These are phyloP conservation scores for Nemania sp. DNA, from an alignment of 2,329 filamentous ascomycete species.

Conservation along the genomic window DNA sequence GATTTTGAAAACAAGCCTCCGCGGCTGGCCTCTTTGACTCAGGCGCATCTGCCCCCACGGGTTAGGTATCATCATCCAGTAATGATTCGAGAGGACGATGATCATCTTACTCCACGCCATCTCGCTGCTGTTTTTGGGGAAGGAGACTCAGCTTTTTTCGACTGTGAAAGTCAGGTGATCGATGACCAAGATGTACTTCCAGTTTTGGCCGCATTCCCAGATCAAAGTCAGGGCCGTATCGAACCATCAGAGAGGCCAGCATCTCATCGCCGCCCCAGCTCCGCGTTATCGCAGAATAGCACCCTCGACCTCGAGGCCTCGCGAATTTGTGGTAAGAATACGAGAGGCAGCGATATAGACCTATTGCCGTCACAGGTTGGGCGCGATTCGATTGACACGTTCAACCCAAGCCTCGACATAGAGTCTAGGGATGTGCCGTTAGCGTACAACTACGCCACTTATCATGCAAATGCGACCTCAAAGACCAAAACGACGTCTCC, in stretches of 20 bases:
- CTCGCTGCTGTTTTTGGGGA: slow-evolving; percentile 44
- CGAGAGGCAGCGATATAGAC: slow-evolving; percentile 49
- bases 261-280: slow-evolving; percentile 29
- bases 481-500: slow-evolving; percentile 47
- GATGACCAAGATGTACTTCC: slow-evolving; percentile 30
- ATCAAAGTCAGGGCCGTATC: slow-evolving; percentile 24
- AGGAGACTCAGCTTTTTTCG: slow-evolving; percentile 45
- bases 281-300: slow-evolving; percentile 36
- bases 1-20: slow-evolving; percentile 57
- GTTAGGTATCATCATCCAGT: slow-evolving; percentile 40
- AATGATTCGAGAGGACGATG: slow-evolving; percentile 45
- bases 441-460: slow-evolving; percentile 44
- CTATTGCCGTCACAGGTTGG: slow-evolving; percentile 50
- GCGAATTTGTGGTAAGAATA: slow-evolving; percentile 29
- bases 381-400: slow-evolving; percentile 50
- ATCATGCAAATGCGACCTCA: slow-evolving; percentile 40
- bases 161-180: slow-evolving; percentile 39
- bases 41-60: slow-evolving; percentile 43
- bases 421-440: slow-evolving; percentile 43
- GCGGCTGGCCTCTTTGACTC: slow-evolving; percentile 34
- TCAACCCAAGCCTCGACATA: slow-evolving; percentile 49
- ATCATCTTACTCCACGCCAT: slow-evolving; percentile 43
- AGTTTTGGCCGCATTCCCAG: slow-evolving; percentile 16
- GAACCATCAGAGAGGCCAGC: slow-evolving; percentile 27
- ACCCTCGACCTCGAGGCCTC: slow-evolving; percentile 35